Conservation (phyloP, 768 basidiomycete species). For the Sporobolomyces roseus region DNA sequence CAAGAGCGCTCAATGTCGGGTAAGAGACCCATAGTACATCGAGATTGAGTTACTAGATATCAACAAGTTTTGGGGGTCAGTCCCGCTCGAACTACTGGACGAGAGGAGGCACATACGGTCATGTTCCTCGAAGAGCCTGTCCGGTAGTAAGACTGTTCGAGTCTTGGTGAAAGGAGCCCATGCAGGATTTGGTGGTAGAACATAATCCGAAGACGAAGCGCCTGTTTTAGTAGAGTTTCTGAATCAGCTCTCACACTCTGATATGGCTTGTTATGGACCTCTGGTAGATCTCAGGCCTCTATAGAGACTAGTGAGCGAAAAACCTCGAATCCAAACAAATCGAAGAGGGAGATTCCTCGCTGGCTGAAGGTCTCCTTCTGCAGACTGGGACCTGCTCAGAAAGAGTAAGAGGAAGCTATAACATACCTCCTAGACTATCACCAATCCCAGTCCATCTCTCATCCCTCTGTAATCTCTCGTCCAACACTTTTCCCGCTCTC, state of each 20-base stretch:
- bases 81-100: not conserved
- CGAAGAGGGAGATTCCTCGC: too few relatives aligned
- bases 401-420: too few relatives aligned
- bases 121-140: conserved; percentile 43
- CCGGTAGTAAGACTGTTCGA: conserved; percentile 42
- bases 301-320: too few relatives aligned
- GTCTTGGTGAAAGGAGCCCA: conserved; percentile 45
- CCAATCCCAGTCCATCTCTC: conserved; percentile 32
- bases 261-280: too few relatives aligned
- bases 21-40: conserved; percentile 55
- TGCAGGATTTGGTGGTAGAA: conserved; percentile 38
- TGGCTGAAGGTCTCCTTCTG: too few relatives aligned
- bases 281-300: too few relatives aligned
- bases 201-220: conserved; percentile 43
- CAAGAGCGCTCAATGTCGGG: conserved; percentile 91
- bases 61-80: not conserved
- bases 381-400: too few relatives aligned
- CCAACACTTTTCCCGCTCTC: conserved; percentile 30
- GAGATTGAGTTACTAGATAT: conserved; percentile 31
- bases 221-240: conserved; percentile 23
- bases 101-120: conserved; percentile 26
- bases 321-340: too few relatives aligned
- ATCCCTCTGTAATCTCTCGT: conserved; percentile 33
- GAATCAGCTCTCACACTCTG: too few relatives aligned
- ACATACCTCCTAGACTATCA: conserved; percentile 32